Base-by-base conservation (phyloP, 306 rosid species). In the Vicia sativa region DNA sequence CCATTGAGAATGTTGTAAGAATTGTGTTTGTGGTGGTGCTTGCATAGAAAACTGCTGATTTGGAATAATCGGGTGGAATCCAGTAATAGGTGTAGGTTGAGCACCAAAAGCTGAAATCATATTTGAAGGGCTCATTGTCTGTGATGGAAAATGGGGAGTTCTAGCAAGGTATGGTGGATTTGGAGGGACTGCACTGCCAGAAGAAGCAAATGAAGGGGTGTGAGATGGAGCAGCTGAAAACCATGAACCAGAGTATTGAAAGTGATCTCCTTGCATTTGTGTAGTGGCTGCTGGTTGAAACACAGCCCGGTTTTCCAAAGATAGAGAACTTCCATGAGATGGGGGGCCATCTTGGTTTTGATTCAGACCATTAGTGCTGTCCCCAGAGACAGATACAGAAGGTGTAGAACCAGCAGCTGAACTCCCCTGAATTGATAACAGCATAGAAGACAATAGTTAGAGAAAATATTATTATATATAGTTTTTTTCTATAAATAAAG, bases 161-260 rank as follows among this genome's bases (percentile, higher is more conserved):
- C 73, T 79, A 34, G 83, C 71, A 60, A 71, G 73, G 66, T 76
- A 67, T 9, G 69, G 74, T 72, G 87, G 83, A 81, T 89, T 81
- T 72, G 77, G 77, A 11, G 68, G 67, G 14, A 50, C 74, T 19
- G 70, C 46, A 57, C 58, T 62, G 70, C 87, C 80, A 65, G 88
- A 77, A 55, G 86, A 73, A 71, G 66, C 53, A 61, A 76, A 73
- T 31, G 72, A 43, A 19, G 79, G 80, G 55, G 48, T 73, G 61
- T 79, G 83, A 67, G 84, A 72, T 59, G 81, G 80, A 44, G 82
- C 84, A 0, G 68, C 56, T 2, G 81, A 80, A 80, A 81, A 81
- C 95, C 92, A 86, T 13, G 85, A 76, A 72, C 84, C 74, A 11
- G 84, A 74, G 73, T 79, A 82, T 48, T 82, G 89, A 75, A 79